These are phyloP conservation scores for Dispira simplex DNA, from an alignment of 192 early-diverging fungal genomes.

Conservation along the genomic window DNA sequence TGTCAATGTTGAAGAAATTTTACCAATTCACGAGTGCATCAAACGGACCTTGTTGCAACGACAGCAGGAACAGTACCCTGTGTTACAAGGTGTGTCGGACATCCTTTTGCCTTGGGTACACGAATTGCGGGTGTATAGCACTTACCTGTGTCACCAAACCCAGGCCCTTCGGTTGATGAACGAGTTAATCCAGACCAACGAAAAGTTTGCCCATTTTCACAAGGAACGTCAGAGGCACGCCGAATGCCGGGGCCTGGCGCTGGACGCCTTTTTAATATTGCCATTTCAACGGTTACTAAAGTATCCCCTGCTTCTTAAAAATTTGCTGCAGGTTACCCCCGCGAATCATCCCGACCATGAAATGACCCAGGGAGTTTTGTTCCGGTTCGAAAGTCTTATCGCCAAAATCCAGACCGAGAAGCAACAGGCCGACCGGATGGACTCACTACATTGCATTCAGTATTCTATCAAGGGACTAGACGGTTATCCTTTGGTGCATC, in stretches of 20 bases:
- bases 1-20: slow-evolving; percentile 30
- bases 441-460: slow-evolving; percentile 13
- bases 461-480: slow-evolving; percentile 16
- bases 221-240: slow-evolving; percentile 30
- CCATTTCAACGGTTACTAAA: slow-evolving; percentile 46
- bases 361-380: slow-evolving; percentile 14
- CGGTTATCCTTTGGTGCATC: slow-evolving; percentile 11
- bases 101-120: slow-evolving; percentile 30
- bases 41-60: slow-evolving; percentile 34
- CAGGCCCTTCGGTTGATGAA: slow-evolving; percentile 30
- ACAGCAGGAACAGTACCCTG: slow-evolving; percentile 34
- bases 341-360: slow-evolving; percentile 16
- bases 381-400: slow-evolving; percentile 15
- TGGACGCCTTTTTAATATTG: slow-evolving; percentile 33
- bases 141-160: slow-evolving; percentile 40
- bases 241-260: slow-evolving; percentile 33
- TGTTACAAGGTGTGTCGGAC: slow-evolving; percentile 32
- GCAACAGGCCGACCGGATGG: slow-evolving; percentile 14
- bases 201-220: slow-evolving; percentile 29
- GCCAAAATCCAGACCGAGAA: slow-evolving; percentile 17
- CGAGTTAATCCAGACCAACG: slow-evolving; percentile 23
- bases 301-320: slow-evolving; percentile 37
- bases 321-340: slow-evolving; percentile 27
- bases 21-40: slow-evolving; percentile 31
- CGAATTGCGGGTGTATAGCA: slow-evolving; percentile 28